These are phyloP conservation scores for Aegilops sharonensis DNA, from an alignment of 176 grass and related monocot species.

Conservation along the genomic window DNA sequence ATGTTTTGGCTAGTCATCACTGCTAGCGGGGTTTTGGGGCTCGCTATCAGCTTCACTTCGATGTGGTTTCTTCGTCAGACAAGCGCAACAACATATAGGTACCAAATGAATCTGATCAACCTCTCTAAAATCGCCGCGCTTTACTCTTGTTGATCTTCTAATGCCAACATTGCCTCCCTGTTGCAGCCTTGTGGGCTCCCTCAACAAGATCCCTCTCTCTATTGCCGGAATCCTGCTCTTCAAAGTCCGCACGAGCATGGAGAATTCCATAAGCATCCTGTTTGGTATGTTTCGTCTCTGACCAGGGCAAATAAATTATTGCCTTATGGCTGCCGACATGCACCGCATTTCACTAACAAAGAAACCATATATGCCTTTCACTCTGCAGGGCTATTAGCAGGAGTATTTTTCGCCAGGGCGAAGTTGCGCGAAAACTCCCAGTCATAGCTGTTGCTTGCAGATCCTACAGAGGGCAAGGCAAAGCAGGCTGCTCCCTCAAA, in stretches of 20 bases:
- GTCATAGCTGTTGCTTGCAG: constrained; percentile 19
- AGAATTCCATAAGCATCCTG: constrained; percentile 80
- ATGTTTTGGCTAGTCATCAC: constrained; percentile 88
- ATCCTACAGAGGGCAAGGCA: not conserved
- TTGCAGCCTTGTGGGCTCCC: constrained; percentile 80
- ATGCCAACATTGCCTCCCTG: constrained; percentile 5
- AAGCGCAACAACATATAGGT: constrained; percentile 94
- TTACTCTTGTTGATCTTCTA: not conserved
- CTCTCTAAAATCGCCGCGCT: too few species aligned
- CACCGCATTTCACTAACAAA: not conserved
- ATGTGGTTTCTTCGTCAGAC: constrained; percentile 99
- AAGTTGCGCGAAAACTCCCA: constrained; percentile 59
- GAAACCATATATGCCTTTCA: not conserved
- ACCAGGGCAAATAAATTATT: too few species aligned
- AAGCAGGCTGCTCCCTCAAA: not conserved
- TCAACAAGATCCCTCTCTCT: constrained; percentile 98
- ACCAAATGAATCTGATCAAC: not conserved
- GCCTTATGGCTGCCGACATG: not conserved
- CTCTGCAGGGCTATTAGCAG: constrained; percentile 70
- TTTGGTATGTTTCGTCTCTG: constrained; percentile 58
- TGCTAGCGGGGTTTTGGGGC: constrained; percentile 77
- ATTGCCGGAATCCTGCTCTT: constrained; percentile 83
- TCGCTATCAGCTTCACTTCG: constrained; percentile 92
- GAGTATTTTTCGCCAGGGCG: constrained; percentile 79
- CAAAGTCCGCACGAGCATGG: constrained; percentile 77